A percentile compares a stretch with the other conserved stretches of the same genome.
Evolutionary conservation across 2,329 filamentous ascomycete species (phyloP).

Genomic region (Zasmidium cellare): DNA sequence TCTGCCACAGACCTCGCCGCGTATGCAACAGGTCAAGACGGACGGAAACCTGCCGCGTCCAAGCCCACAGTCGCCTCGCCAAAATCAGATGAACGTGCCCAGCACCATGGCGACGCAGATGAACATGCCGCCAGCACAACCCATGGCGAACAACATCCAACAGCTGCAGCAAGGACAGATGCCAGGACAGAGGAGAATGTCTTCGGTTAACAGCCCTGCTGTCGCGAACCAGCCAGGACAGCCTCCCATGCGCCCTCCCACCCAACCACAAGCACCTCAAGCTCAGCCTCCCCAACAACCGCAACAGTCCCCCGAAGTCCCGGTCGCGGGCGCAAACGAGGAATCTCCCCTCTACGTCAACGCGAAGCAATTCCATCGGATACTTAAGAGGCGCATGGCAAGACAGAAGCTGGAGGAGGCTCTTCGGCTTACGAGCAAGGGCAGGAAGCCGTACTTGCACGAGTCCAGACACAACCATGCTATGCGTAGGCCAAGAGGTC

Average conservation of each 20-base stretch:
- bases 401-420: slow-evolving; percentile 93
- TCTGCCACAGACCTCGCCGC: slow-evolving; percentile 69
- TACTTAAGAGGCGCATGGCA: slow-evolving; percentile 89
- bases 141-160: slow-evolving; percentile 55
- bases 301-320: slow-evolving; percentile 70
- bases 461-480: slow-evolving; percentile 98
- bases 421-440: slow-evolving; percentile 87
- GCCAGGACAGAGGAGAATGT: slow-evolving; percentile 62
- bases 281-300: slow-evolving; percentile 50
- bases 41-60: slow-evolving; percentile 57
- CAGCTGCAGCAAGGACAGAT: slow-evolving; percentile 31
- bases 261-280: slow-evolving; percentile 63
- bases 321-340: slow-evolving; percentile 67
- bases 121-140: slow-evolving; percentile 55
- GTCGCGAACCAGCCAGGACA: slow-evolving; percentile 29
- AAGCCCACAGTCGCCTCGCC: slow-evolving; percentile 71
- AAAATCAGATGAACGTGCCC: slow-evolving; percentile 56
- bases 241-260: slow-evolving; percentile 61
- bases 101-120: slow-evolving; percentile 47
- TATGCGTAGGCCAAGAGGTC: slow-evolving; percentile 91
- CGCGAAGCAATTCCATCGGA: slow-evolving; percentile 97
- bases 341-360: slow-evolving; percentile 97
- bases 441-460: slow-evolving; percentile 93
- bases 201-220: slow-evolving; percentile 70
- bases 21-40: slow-evolving; percentile 70